Evolutionary conservation across 371 early-diverging fungal genomes (phyloP).

Genomic region (Mortierella sp.): DNA sequence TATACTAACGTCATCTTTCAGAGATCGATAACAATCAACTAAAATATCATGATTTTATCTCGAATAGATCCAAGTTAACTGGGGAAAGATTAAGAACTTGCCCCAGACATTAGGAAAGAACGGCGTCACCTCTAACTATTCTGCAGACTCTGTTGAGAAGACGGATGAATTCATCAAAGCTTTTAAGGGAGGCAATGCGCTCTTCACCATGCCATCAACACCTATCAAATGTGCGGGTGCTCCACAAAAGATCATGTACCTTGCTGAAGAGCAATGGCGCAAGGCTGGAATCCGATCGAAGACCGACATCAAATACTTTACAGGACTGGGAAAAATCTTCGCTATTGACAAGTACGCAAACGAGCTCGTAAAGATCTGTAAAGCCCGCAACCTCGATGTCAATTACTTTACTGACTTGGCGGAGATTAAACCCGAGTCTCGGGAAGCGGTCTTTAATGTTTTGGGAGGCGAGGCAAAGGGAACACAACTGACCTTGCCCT

Average conservation of each 20-base stretch:
- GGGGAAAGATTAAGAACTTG: slow-evolving; percentile 85
- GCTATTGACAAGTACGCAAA: slow-evolving; percentile 89
- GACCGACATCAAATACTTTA: slow-evolving; percentile 79
- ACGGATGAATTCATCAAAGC: slow-evolving; percentile 80
- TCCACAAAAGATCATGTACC: slow-evolving; percentile 91
- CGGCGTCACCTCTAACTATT: slow-evolving; percentile 89
- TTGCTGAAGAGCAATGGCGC: slow-evolving; percentile 89
- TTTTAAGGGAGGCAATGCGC: slow-evolving; percentile 86
- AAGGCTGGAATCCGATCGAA: slow-evolving; percentile 76
- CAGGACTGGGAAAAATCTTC: slow-evolving; percentile 88
- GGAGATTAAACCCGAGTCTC: slow-evolving; percentile 72
- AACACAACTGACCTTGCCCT: slow-evolving; percentile 69
- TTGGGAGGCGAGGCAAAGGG: slow-evolving; percentile 67
- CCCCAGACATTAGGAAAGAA: slow-evolving; percentile 82
- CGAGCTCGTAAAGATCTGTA: slow-evolving; percentile 74
- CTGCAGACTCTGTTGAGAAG: slow-evolving; percentile 79
- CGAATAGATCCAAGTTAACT: slow-evolving; percentile 75
- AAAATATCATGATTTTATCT: neutral
- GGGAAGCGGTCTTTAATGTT: slow-evolving; percentile 80
- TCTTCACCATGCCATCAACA: slow-evolving; percentile 92
- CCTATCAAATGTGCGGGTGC: slow-evolving; percentile 95
- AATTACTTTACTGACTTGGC: slow-evolving; percentile 81
- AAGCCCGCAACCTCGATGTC: slow-evolving; percentile 76
- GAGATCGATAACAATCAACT: neutral
- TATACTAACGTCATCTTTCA: neutral